phyloP scores from a whole-genome alignment of 345 rosid species.

The Moricandia moricandioides region DNA sequence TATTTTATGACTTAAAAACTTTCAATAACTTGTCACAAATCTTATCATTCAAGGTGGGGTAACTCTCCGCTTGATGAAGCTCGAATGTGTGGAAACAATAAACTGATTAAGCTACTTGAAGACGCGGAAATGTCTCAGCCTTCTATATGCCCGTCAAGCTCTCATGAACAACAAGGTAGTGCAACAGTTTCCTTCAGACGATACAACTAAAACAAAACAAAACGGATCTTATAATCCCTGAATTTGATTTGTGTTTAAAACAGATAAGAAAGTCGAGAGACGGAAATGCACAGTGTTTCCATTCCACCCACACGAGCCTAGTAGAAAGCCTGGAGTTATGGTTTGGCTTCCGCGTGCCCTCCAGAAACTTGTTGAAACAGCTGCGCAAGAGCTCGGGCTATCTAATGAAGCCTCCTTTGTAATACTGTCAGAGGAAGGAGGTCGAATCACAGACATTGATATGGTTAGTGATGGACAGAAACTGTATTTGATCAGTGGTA shows the following conservation, averaged over 20 bases:
- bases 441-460: constrained; percentile 61
- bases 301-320: constrained; percentile 52
- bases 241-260: background rate
- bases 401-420: constrained; percentile 34
- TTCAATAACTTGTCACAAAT: background rate
- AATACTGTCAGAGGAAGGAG: constrained; percentile 66
- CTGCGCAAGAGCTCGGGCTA: constrained; percentile 50
- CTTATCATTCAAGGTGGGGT: constrained; percentile 60
- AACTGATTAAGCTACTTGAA: constrained; percentile 73
- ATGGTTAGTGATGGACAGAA: constrained; percentile 73
- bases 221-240: background rate
- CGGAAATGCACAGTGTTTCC: constrained; percentile 78
- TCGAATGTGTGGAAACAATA: constrained; percentile 72
- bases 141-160: too few relatives aligned
- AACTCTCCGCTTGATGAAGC: constrained; percentile 79
- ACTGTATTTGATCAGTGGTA: constrained; percentile 52
- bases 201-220: background rate
- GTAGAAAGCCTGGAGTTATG: constrained; percentile 58
- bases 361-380: constrained; percentile 54
- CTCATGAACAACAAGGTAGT: constrained; percentile 39
- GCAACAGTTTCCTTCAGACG: background rate
- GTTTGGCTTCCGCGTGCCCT: constrained; percentile 63
- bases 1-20: background rate
- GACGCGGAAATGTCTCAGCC: constrained; percentile 50
- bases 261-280: constrained; percentile 42